A percentile compares a stretch with the other conserved stretches of the same genome.
These are phyloP conservation scores for Lachancea sp. DNA, from an alignment of 805 yeast genomes.

Conservation along the genomic window DNA sequence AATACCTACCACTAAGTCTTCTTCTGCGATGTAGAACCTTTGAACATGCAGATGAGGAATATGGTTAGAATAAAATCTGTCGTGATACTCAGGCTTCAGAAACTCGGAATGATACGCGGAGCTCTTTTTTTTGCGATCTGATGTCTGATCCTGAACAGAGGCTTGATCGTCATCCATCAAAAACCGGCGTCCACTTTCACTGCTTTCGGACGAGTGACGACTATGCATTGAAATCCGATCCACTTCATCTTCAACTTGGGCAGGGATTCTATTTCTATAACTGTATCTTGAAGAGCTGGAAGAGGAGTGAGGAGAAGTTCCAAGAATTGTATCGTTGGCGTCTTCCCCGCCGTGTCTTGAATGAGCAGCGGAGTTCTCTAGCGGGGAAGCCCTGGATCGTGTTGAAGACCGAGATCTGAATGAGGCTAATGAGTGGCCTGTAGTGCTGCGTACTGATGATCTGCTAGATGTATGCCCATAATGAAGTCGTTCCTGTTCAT, in stretches of 20 bases:
- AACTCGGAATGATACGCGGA: conserved; percentile 25
- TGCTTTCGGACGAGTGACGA: conserved; percentile 21
- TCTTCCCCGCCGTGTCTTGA: not conserved
- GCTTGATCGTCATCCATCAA: conserved; percentile 8
- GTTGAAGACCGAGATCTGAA: conserved; percentile 16
- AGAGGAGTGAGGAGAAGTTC: conserved; percentile 28
- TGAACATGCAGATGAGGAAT: conserved; percentile 51
- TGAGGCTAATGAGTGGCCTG: conserved; percentile 8
- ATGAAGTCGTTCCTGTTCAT: conserved; percentile 40
- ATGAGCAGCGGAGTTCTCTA: not conserved
- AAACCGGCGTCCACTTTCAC: conserved; percentile 2
- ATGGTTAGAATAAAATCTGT: conserved; percentile 37
- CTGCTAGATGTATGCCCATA: conserved; percentile 25
- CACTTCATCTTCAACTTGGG: conserved; percentile 30
- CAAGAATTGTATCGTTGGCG: conserved; percentile 7
- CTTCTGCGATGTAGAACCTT: conserved; percentile 89
- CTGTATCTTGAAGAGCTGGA: conserved; percentile 34
- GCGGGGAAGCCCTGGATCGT: conserved; percentile 3
- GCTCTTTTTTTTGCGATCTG: conserved; percentile 24
- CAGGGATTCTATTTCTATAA: conserved; percentile 35
- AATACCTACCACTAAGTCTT: conserved; percentile 87
- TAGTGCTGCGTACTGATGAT: conserved; percentile 20
- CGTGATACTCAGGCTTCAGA: conserved; percentile 35
- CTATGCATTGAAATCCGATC: conserved; percentile 27
- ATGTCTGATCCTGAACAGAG: conserved; percentile 18